Evolutionary conservation across 805 yeast genomes (phyloP), one percentile per base, ranked within the genome.

Genomic region (Kuraishia piskuri): DNA sequence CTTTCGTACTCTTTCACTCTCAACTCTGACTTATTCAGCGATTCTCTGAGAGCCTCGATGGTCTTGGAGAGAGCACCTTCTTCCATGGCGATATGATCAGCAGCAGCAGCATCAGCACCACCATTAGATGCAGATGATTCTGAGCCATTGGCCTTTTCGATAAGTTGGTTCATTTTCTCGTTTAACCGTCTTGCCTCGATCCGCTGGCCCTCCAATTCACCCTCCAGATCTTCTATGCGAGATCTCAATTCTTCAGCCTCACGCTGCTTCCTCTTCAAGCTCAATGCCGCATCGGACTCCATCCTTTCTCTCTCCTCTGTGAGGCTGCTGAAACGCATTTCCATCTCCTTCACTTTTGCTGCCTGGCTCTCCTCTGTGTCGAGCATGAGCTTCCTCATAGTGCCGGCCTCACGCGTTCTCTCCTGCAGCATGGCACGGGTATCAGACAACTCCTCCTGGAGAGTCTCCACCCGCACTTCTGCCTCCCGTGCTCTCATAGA

Each of bases 381-480:
- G 49, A 80, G 66, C 25, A 91, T 63, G 44, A 89, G 65, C 55
- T 87, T 73, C 59, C 95, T 76, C 68, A 90, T 79, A 0, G 89
- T 82, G 1, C 83, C 73, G 0, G 89, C 76, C 67, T 92, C 98
- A 51, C 91, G 74, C 0, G 88, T 82, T 56, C 96, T 79, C 61
- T 90, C 96, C 62, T 85, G 94, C 2, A 91, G 68, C 66, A 84
- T 73, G 31, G 80, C 77, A 53, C 89, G 78, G 3, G 88, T 73
- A 54, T 91, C 97, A 10, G 78, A 72, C n/a, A 92, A 69, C 62
- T 91, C 97, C 54, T 90, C 96, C 59, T 88, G 90, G 25, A 91
- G 65, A 1, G 82, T 78, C 54, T 87, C 90, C 22, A 80, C 73
- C 57, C 80, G 77, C 52, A 74, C 74, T 47, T 75, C 76, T 1